Evolutionary conservation across 2,329 filamentous ascomycete species (phyloP), one percentile per base, ranked within the genome.

Genomic region (Claviceps africana): DNA sequence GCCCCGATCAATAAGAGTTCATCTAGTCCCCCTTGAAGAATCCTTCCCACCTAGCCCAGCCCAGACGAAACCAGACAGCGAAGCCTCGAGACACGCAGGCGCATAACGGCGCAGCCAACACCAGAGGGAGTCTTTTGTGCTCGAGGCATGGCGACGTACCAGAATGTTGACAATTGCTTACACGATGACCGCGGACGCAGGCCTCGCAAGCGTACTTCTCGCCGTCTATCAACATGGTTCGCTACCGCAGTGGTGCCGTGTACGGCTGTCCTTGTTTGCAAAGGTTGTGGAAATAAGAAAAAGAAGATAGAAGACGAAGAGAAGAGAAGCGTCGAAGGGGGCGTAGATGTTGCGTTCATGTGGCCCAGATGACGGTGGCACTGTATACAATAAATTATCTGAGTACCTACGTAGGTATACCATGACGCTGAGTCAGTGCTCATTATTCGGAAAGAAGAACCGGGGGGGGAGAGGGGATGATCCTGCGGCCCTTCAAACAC

Each of bases 141-240:
- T 49, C 49, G n/a, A 45, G 50, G 54, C 30, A 49, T 51, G 51
- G 61, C 57, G 15, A 78, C 86, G 76, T 81, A 95, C 90, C 89
- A 69, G 82, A 80, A 71, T 98, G 93, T 70, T 91, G 88, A 77
- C 93, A 98, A 68, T 93, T 95, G 84, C 90, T 97, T 67, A 98
- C 93, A 67, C 93, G 88, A 75, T 98, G 93, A 66, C 93, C 93
- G 71, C 93, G 86, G 68, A 98, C 89, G 74, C 93, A 98, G 73
- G 90, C 90, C 74, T 95, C 88, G 77, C 91, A 97, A 72, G 91
- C 91, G 76, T 82, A 97, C 77, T 97, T 97, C 76, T 95, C 88
- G 70, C 91, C 91, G 77, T 95, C 83, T 69, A 90, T 86, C 68
- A 90, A 77, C 86, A 90, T 90, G 56, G 62, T 47, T 53, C 40